These are phyloP conservation scores for Taphrina flavorubra DNA, from an alignment of 1,139 yeast species.

Conservation along the genomic window DNA sequence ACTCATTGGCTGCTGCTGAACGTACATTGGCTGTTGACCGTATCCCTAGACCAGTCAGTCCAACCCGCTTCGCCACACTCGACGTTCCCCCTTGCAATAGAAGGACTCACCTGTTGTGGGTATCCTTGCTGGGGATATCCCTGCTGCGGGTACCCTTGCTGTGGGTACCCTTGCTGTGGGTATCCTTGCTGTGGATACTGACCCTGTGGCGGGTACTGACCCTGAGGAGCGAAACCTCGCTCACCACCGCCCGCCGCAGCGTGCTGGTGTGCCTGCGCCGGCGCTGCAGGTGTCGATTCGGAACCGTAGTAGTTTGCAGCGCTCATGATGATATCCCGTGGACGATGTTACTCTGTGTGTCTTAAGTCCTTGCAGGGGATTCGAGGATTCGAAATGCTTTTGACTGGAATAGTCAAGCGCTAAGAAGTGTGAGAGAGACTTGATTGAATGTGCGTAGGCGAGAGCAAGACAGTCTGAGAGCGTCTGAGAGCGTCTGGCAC, in stretches of 20 bases:
- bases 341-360: too few species aligned
- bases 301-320: slow-evolving; percentile 25
- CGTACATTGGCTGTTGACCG: slow-evolving; percentile 35
- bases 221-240: slow-evolving; percentile 35
- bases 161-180: slow-evolving; percentile 3
- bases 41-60: slow-evolving; percentile 16
- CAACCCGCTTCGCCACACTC: too few species aligned
- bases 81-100: too few species aligned
- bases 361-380: too few species aligned
- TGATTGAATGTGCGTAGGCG: too few species aligned
- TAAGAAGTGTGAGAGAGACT: too few species aligned
- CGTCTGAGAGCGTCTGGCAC: too few species aligned
- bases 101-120: slow-evolving; percentile 27
- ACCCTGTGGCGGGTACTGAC: slow-evolving; percentile 30
- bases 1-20: slow-evolving; percentile 40
- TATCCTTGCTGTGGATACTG: slow-evolving; percentile 23
- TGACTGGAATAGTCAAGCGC: too few species aligned
- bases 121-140: slow-evolving; percentile 22
- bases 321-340: too few species aligned
- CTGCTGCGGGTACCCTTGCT: slow-evolving; percentile 23
- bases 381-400: too few species aligned
- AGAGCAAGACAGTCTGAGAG: too few species aligned
- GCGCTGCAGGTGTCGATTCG: slow-evolving; percentile 4
- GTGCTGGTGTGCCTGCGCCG: slow-evolving; percentile 18
- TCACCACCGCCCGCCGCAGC: slow-evolving; percentile 20